Percentiles rank a stretch among this genome's conserved stretches.
Conservation (phyloP, 352 stramenopile genomes). For the Pelagophyceae sp. region DNA sequence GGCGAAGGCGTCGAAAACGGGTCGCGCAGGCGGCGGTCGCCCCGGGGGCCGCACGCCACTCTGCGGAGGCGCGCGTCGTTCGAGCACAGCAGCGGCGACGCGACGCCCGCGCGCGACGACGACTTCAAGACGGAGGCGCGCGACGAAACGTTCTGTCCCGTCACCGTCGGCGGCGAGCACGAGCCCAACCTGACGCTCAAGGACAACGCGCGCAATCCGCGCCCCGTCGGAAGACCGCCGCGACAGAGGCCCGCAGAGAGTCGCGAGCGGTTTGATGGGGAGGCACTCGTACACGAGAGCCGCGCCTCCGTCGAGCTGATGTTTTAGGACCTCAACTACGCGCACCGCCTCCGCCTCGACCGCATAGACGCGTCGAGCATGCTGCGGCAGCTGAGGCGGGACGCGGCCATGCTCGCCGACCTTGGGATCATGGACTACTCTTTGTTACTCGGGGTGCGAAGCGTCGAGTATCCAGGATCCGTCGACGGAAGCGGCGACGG, state of each 20-base stretch:
- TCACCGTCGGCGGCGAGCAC: not conserved
- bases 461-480: slow-evolving; percentile 8
- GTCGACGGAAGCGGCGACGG: no score
- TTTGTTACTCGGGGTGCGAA: slow-evolving; percentile 4
- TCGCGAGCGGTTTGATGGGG: no score
- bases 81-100: no score
- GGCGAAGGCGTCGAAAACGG: no score
- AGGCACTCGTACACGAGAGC: no score
- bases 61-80: not conserved
- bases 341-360: not conserved
- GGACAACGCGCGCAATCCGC: no score
- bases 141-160: not conserved
- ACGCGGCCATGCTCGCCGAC: slow-evolving; percentile 9
- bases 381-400: slow-evolving; percentile 14
- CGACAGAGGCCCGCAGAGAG: no score
- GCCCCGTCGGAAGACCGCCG: no score
- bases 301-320: no score
- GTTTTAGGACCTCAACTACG: slow-evolving; percentile 10
- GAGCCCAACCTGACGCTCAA: not conserved
- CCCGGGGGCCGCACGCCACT: not conserved
- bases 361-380: not conserved
- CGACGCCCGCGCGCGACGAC: no score
- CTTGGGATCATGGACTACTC: slow-evolving; percentile 26
- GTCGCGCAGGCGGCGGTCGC: not conserved
- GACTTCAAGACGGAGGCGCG: no score